Base-by-base conservation (phyloP, 2,329 filamentous ascomycete species). In the Cordyceps cicadae region DNA sequence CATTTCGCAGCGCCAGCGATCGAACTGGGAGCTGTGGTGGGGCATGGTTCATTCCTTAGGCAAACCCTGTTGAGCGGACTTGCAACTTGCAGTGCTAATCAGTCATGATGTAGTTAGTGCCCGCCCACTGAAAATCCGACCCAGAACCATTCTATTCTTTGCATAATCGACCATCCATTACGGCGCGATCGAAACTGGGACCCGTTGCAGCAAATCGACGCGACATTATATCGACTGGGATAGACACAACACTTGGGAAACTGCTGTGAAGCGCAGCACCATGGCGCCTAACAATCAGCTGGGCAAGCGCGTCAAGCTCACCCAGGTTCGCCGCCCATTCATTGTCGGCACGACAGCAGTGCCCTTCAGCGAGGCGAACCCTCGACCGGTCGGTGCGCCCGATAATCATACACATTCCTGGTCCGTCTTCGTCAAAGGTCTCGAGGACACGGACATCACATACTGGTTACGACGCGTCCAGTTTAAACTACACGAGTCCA, bases 401-500 rank as follows among this genome's bases (percentile, higher is more conserved):
- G 83, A 90, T 63, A 92, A 96, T 74, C 94, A 99, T 79, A 97
- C 93, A 37, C 95, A 97, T 78, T 90, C 89, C 64, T 99, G 94
- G 94, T 87, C 89, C 69, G 90, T 97, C 64, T 97, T 95, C 73
- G 90, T 99, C 62, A 89, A 89, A 70, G 91, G 92, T 52, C 81
- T 96, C 59, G 91, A 96, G 68, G 90, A 90, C 72, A 89, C 90
- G 63, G 90, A 96, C 70, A 88, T 97, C 66, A 92, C 90, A 32
- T 94, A 96, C 74, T 99, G 94, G 92, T 82, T 97, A 66, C 90
- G 93, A 62, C 93, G 96, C 69, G 93, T 99, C 1, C 92, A 97
- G 73, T 99, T 99, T 78, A 97, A 97, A 75, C 85, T 99, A 17
- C 93, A 97, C 79, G 92, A 97, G 74, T 97, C 93, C 11, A 97